Percentiles rank a stretch among this genome's conserved stretches.
phyloP scores from a whole-genome alignment of 768 basidiomycete genomes.

The Mycena olivaceomarginata region DNA sequence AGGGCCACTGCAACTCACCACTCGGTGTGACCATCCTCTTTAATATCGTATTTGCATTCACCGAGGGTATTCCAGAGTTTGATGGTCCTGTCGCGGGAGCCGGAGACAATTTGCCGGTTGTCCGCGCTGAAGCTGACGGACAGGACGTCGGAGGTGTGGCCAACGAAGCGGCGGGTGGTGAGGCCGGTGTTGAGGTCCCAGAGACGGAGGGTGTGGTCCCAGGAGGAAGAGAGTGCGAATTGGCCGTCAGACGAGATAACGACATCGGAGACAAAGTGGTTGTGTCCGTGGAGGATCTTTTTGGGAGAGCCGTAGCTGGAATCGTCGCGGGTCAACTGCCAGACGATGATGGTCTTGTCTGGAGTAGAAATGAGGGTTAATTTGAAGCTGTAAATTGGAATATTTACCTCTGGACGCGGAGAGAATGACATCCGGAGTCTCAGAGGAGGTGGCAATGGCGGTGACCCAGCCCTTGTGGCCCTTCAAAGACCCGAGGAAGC shows the following conservation, averaged over 20 bases:
- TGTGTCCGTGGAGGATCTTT: slow-evolving; percentile 98
- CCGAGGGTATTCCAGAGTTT: slow-evolving; percentile 99
- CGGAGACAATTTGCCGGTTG: slow-evolving; percentile 99
- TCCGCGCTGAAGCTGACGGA: slow-evolving; percentile 99
- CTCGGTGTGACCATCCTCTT: slow-evolving; percentile 98
- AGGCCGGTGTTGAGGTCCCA: slow-evolving; percentile 99
- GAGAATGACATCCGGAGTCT: slow-evolving; percentile 99
- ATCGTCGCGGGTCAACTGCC: slow-evolving; percentile 97
- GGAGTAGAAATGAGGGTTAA: slow-evolving; percentile 48
- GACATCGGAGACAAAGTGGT: slow-evolving; percentile 99
- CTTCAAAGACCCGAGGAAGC: slow-evolving; percentile 93
- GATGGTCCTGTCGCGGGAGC: slow-evolving; percentile 97
- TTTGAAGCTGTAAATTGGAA: slow-evolving; percentile 50
- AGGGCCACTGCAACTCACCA: slow-evolving; percentile 70
- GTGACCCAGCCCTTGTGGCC: slow-evolving; percentile 99
- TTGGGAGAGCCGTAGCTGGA: slow-evolving; percentile 97
- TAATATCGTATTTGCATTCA: slow-evolving; percentile 99
- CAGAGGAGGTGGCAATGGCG: slow-evolving; percentile 97
- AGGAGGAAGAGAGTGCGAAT: slow-evolving; percentile 98
- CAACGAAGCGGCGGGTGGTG: slow-evolving; percentile 98
- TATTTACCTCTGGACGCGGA: slow-evolving; percentile 94
- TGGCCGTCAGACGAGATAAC: slow-evolving; percentile 99
- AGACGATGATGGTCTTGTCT: slow-evolving; percentile 99
- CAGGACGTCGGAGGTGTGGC: slow-evolving; percentile 98
- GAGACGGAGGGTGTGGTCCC: slow-evolving; percentile 99